phyloP scores from a whole-genome alignment of 306 rosid species.

The Echinosophora koreensis region DNA sequence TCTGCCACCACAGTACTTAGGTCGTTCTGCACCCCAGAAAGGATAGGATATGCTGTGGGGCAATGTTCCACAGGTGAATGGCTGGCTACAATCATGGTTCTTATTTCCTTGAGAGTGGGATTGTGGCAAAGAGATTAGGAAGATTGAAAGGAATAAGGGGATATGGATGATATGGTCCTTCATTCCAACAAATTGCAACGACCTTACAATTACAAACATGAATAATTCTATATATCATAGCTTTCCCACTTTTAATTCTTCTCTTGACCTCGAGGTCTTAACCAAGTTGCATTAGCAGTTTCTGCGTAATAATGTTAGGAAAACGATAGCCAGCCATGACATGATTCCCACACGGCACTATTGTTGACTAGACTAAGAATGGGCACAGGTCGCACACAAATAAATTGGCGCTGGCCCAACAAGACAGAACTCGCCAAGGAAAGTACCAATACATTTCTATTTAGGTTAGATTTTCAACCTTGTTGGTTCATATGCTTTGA shows the following conservation, averaged over 20 bases:
- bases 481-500: no score
- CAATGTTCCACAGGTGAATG: constrained; percentile 53
- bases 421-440: background rate
- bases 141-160: background rate
- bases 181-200: background rate
- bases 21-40: constrained; percentile 32
- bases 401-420: background rate
- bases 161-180: background rate
- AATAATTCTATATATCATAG: no score
- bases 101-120: background rate
- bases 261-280: no score
- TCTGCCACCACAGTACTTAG: constrained; percentile 35
- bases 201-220: background rate
- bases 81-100: background rate
- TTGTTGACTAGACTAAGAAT: no score
- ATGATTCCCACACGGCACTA: no score
- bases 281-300: no score
- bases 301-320: no score
- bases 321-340: no score
- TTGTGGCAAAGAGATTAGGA: background rate
- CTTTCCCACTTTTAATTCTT: no score
- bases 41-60: constrained; percentile 48
- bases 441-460: no score
- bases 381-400: background rate
- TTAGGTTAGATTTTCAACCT: no score